Conservation (phyloP, 2,329 filamentous ascomycete genomes). For the Pyrenophora teres region DNA sequence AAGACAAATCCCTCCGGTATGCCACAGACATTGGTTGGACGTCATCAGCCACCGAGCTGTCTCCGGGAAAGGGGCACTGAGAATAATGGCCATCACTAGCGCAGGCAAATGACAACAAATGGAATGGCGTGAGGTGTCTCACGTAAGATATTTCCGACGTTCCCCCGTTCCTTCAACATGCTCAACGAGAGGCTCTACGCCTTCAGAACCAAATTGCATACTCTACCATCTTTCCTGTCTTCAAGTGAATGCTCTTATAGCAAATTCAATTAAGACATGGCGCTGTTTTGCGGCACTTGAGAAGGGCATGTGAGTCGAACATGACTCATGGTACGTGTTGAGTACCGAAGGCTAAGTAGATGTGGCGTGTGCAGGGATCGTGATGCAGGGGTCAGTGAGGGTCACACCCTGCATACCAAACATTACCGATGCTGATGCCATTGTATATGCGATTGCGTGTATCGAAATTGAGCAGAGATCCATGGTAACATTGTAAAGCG, state of each 20-base stretch:
- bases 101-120: slow-evolving; percentile 1
- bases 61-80: background rate
- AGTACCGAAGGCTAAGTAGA: background rate
- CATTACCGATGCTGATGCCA: too few species aligned
- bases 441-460: background rate
- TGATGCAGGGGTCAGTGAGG: background rate
- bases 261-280: too few species aligned
- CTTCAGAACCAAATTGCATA: too few species aligned
- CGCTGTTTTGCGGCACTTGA: too few species aligned
- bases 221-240: too few species aligned
- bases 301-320: too few species aligned
- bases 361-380: slow-evolving; percentile 1
- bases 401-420: background rate
- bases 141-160: background rate
- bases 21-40: background rate
- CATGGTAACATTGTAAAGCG: background rate
- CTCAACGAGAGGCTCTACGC: too few species aligned
- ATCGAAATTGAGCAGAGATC: background rate
- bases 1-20: background rate
- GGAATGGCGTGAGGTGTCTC: slow-evolving; percentile 1
- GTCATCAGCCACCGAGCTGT: background rate
- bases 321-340: background rate
- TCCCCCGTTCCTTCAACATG: background rate
- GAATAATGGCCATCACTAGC: slow-evolving; percentile 8
- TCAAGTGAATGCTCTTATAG: too few species aligned